Evolutionary conservation across 495 filamentous ascomycete species (phyloP).

Genomic region (Penicillium turbatum): DNA sequence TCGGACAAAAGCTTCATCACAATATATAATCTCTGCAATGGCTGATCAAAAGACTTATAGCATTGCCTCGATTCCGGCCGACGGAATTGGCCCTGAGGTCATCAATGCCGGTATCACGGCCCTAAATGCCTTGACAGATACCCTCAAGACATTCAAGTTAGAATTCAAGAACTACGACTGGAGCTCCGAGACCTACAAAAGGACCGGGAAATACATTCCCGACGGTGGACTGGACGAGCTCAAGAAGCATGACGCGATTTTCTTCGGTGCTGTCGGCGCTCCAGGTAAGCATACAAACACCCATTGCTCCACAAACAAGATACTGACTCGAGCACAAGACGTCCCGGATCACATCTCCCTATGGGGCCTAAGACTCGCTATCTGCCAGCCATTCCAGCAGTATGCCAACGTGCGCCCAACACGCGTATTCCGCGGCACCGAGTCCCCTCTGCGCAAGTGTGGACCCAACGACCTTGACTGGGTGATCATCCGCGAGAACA

Average conservation of each 20-base stretch:
- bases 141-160: constrained; percentile 44
- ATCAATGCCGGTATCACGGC: constrained; percentile 45
- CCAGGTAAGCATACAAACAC: constrained; percentile 35
- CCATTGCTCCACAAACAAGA: not conserved
- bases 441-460: constrained; percentile 47
- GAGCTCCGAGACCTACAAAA: constrained; percentile 51
- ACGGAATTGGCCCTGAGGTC: constrained; percentile 55
- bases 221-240: constrained; percentile 49
- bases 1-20: not conserved
- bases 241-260: constrained; percentile 51
- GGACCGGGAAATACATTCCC: constrained; percentile 50
- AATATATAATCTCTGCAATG: constrained; percentile 5
- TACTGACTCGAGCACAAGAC: constrained; percentile 31
- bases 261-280: constrained; percentile 55
- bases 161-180: constrained; percentile 49
- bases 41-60: constrained; percentile 33
- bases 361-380: constrained; percentile 51
- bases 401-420: constrained; percentile 56
- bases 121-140: constrained; percentile 42
- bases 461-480: constrained; percentile 44
- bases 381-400: constrained; percentile 52
- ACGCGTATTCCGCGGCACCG: constrained; percentile 44
- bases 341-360: constrained; percentile 56
- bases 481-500: constrained; percentile 57
- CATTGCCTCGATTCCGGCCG: constrained; percentile 50